phyloP scores from a whole-genome alignment of 352 stramenopile species.

The Phytophthora europaea region DNA sequence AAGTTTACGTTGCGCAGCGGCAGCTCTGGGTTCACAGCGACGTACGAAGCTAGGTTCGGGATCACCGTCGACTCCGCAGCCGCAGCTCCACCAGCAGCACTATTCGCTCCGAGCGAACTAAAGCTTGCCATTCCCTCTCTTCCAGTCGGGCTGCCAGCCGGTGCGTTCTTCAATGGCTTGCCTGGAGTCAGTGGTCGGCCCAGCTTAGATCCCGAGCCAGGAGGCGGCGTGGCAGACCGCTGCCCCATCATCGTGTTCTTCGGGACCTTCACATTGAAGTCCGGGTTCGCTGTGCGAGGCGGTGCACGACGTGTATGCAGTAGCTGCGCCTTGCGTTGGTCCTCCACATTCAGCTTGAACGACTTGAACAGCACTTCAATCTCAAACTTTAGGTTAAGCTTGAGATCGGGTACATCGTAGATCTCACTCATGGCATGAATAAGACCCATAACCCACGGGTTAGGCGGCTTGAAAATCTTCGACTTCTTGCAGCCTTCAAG shows the following conservation, averaged over 20 bases:
- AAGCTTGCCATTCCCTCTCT: constrained; percentile 44
- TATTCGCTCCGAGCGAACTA: constrained; percentile 39
- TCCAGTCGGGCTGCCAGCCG: constrained; percentile 63
- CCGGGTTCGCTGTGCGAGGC: constrained; percentile 96
- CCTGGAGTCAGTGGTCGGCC: constrained; percentile 68
- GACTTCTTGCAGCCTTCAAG: constrained; percentile 98
- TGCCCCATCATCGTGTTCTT: constrained; percentile 54
- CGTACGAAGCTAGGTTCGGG: constrained; percentile 98
- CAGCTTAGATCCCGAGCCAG: constrained; percentile 56
- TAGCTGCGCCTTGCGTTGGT: constrained; percentile 94
- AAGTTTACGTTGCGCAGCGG: constrained; percentile 95
- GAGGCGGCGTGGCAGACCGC: constrained; percentile 70
- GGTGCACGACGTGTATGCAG: constrained; percentile 93
- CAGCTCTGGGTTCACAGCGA: constrained; percentile 97
- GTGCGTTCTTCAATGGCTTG: constrained; percentile 64
- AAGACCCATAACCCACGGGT: constrained; percentile 99
- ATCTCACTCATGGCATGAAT: constrained; percentile 98
- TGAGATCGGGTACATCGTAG: constrained; percentile 99
- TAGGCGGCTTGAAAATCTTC: constrained; percentile 98
- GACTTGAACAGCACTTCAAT: constrained; percentile 99
- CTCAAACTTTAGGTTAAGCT: constrained; percentile 99
- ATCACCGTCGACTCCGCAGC: constrained; percentile 96
- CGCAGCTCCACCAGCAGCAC: constrained; percentile 24
- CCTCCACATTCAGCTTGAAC: constrained; percentile 97
- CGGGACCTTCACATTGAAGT: constrained; percentile 98